phyloP scores from a whole-genome alignment of 441 rosid species.

The Erysimum cheiri region DNA sequence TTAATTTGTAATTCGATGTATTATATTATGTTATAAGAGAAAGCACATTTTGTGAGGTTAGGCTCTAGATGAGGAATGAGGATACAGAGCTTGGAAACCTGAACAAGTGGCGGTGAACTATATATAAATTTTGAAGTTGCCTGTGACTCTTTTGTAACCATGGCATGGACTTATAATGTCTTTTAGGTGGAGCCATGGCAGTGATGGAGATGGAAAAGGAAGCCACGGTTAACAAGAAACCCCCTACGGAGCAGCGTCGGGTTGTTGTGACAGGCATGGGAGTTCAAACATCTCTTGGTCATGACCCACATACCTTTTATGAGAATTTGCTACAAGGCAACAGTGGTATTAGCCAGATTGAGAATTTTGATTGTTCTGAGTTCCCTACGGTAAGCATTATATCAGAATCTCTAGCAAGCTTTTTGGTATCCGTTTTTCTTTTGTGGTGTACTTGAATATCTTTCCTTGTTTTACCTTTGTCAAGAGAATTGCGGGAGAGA shows the following conservation, averaged over 20 bases:
- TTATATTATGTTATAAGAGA: not conserved
- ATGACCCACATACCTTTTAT: slow-evolving; percentile 78
- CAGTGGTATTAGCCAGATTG: slow-evolving; percentile 88
- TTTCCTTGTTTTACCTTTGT: slow-evolving; percentile 15
- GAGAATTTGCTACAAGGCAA: slow-evolving; percentile 82
- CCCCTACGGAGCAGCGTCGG: slow-evolving; percentile 65
- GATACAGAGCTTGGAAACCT: slow-evolving; percentile 17
- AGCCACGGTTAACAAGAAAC: slow-evolving; percentile 65
- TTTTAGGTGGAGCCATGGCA: slow-evolving; percentile 72
- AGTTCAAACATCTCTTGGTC: slow-evolving; percentile 78
- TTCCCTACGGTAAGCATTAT: slow-evolving; percentile 73
- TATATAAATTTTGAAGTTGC: slow-evolving; percentile 6
- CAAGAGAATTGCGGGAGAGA: slow-evolving; percentile 98
- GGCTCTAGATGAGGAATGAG: slow-evolving; percentile 6
- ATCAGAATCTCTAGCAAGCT: slow-evolving; percentile 24
- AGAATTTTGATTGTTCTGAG: slow-evolving; percentile 81
- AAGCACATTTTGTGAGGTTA: slow-evolving; percentile 19
- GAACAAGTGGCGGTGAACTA: slow-evolving; percentile 5
- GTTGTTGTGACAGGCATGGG: slow-evolving; percentile 99
- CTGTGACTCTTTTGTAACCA: not conserved
- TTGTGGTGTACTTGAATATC: slow-evolving; percentile 13
- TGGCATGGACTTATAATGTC: slow-evolving; percentile 9
- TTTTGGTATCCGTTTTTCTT: not conserved
- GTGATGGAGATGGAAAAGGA: slow-evolving; percentile 73
- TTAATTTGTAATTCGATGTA: slow-evolving; percentile 5